Base-by-base conservation (phyloP, 1,284 basidiomycete genomes). In the Singerocomus rubriflavus region DNA sequence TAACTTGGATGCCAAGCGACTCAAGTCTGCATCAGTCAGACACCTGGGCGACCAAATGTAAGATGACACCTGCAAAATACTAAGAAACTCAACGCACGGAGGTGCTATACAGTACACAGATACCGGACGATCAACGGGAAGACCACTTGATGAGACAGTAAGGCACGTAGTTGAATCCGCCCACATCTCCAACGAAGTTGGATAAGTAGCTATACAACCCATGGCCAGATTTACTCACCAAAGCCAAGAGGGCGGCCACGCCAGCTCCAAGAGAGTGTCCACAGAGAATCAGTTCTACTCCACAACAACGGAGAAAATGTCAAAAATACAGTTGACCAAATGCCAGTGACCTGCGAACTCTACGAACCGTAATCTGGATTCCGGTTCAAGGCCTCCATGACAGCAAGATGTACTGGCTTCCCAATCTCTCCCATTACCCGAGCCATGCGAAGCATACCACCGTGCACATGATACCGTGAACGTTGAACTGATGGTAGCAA, bases 231-330 rank as follows among this genome's bases (percentile, higher is more conserved):
- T 33, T 34, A 71, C 79, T 61, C 57, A 85, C 85, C 67, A 93
- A 69, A 33, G 83, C 88, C n/a, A 92, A 71, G 11, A 92, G 71
- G 1, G 82, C 77, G 10, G 87, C 88, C 0, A 94, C 88, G 0
- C 91, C 93, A 6, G 92, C 92, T 9, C 93, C 93, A 3, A 96
- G 76, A 63, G 89, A 92, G 66, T 96, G 93, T 2, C 93, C 93
- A 57, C 84, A 88, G 39, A 91, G 68, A 11, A 90, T 77, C 21
- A 91, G 70, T 52, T 87, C 87, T 89, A 57, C 40, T 49, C 33
- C 48, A 36, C n/a, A 11, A 42, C 16, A 50, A 35, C 25, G 16
- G 44, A 33, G 31, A 33, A 55, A 49, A 49, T 29, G 42, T 60
- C 42, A 54, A 41, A 21, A 31, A 56, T 32, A 29, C 7, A 10